These are phyloP conservation scores for Brettanomyces custersianus DNA, from an alignment of 805 yeast genomes.

Conservation along the genomic window DNA sequence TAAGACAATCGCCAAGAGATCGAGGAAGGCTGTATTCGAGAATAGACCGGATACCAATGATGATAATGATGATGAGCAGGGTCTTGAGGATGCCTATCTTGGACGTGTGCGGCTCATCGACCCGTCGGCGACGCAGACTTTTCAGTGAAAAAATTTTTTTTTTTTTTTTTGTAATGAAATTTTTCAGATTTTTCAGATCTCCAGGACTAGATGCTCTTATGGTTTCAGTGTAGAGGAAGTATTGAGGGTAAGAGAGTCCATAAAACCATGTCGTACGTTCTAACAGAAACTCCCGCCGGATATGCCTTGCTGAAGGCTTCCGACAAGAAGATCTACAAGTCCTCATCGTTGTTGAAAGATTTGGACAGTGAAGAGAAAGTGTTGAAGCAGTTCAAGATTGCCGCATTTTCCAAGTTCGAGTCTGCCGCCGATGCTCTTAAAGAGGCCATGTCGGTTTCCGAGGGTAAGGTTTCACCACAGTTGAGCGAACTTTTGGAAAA, in stretches of 20 bases:
- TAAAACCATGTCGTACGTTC: slow-evolving; percentile 64
- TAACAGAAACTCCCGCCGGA: slow-evolving; percentile 98
- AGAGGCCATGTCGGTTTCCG: slow-evolving; percentile 86
- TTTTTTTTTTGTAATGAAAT: slow-evolving; percentile 2
- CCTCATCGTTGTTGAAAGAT: slow-evolving; percentile 63
- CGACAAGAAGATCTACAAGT: slow-evolving; percentile 93
- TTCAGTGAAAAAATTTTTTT: not conserved
- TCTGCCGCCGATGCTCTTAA: slow-evolving; percentile 95
- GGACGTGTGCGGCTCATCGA: no score
- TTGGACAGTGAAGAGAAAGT: slow-evolving; percentile 79
- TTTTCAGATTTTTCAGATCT: no score
- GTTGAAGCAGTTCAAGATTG: slow-evolving; percentile 82
- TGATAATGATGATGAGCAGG: no score
- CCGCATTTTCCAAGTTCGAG: slow-evolving; percentile 89
- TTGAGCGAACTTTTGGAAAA: slow-evolving; percentile 70
- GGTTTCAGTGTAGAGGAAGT: no score
- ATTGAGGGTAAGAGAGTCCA: no score
- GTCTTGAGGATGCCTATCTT: no score
- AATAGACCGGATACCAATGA: no score
- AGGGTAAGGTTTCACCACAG: slow-evolving; percentile 86
- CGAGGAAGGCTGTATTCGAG: not conserved
- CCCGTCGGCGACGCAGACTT: not conserved
- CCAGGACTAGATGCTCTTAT: no score
- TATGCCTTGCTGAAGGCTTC: slow-evolving; percentile 96
- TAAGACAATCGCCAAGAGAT: not conserved